These are phyloP conservation scores for Piromyces sp. DNA, from an alignment of 192 early-diverging fungal species.

Conservation along the genomic window DNA sequence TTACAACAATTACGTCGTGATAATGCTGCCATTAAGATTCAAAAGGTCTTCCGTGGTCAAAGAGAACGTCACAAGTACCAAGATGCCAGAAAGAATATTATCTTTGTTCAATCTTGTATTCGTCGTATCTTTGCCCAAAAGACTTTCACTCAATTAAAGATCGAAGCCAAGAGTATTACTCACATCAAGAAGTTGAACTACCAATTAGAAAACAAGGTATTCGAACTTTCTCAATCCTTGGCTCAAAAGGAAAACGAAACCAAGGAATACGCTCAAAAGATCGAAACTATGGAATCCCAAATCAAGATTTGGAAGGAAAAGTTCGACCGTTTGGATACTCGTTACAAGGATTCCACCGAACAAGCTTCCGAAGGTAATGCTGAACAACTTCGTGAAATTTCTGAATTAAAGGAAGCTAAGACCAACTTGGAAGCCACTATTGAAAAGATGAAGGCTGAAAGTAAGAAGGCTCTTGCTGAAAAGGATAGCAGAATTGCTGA, in stretches of 20 bases:
- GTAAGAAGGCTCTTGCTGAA: neutral
- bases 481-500: neutral
- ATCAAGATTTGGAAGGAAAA: conserved; percentile 49
- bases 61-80: conserved; percentile 28
- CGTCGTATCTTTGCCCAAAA: conserved; percentile 54
- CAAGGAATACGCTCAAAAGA: conserved; percentile 30
- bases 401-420: neutral
- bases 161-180: conserved; percentile 72
- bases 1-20: conserved; percentile 39
- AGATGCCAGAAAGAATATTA: conserved; percentile 30
- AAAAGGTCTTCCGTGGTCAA: conserved; percentile 46
- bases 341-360: neutral
- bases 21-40: conserved; percentile 58
- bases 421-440: neutral
- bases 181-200: conserved; percentile 89
- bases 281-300: conserved; percentile 43
- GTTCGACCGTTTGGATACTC: conserved; percentile 43
- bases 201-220: conserved; percentile 88
- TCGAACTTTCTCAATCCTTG: conserved; percentile 74
- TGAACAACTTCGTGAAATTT: neutral
- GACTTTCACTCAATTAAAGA: conserved; percentile 47
- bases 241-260: conserved; percentile 50
- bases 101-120: conserved; percentile 64
- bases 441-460: neutral
- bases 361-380: neutral